These are phyloP conservation scores for Wallacemonas sp. DNA, from an alignment of 208 protist genomes.

Conservation along the genomic window DNA sequence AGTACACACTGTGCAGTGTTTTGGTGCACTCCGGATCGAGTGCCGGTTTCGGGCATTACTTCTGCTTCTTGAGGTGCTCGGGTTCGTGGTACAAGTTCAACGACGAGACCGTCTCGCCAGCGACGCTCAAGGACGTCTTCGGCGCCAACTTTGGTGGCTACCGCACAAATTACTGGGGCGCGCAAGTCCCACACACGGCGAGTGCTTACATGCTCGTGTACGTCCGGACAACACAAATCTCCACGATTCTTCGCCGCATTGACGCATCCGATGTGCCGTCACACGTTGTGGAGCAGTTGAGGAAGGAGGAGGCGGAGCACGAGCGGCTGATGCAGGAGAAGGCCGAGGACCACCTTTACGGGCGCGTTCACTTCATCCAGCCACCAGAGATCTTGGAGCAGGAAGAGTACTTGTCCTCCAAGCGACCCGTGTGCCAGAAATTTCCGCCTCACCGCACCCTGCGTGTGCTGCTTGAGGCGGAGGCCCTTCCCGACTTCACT, in stretches of 20 bases:
- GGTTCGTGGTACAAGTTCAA: conserved; percentile 92
- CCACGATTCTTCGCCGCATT: conserved; percentile 65
- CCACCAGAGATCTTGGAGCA: conserved; percentile 64
- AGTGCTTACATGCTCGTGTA: conserved; percentile 94
- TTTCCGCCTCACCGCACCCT: conserved; percentile 62
- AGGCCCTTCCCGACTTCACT: conserved; percentile 63
- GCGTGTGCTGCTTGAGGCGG: conserved; percentile 53
- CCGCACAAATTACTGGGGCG: conserved; percentile 86
- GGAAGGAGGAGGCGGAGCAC: conserved; percentile 54
- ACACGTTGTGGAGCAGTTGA: conserved; percentile 74
- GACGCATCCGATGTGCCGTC: conserved; percentile 61
- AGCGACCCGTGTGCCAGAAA: conserved; percentile 44
- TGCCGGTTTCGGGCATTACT: conserved; percentile 90
- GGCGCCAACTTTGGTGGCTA: conserved; percentile 88
- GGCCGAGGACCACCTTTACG: conserved; percentile 83
- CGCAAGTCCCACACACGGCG: conserved; percentile 71
- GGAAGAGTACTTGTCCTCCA: conserved; percentile 56
- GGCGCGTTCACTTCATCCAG: conserved; percentile 69
- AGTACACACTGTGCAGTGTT: conserved; percentile 89
- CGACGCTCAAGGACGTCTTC: conserved; percentile 83
- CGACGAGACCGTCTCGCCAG: conserved; percentile 83
- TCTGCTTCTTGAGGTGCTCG: conserved; percentile 75
- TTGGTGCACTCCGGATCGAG: conserved; percentile 90
- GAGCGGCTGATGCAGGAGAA: conserved; percentile 55
- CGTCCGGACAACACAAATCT: conserved; percentile 72